Percentiles rank a stretch among this genome's conserved stretches.
These are phyloP conservation scores for Tetracladium setigerum DNA, from an alignment of 495 filamentous ascomycete species.

Conservation along the genomic window DNA sequence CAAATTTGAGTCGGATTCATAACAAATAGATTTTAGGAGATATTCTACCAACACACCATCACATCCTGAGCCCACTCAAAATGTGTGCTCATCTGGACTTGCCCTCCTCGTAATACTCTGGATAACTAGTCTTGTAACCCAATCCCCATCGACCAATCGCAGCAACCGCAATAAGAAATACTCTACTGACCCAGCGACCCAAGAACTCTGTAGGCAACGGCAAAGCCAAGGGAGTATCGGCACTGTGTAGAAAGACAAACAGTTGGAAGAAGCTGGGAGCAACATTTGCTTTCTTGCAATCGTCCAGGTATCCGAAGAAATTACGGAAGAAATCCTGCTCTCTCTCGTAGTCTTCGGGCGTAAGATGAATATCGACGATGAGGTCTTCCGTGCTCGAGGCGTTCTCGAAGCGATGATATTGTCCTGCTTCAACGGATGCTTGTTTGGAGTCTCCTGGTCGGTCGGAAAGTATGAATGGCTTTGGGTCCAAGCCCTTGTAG, in stretches of 20 bases:
- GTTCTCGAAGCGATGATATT: slow-evolving; percentile 10
- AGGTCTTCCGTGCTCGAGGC: slow-evolving; percentile 2
- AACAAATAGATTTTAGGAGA: too few relatives aligned
- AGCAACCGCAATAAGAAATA: not conserved
- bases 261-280: slow-evolving; percentile 4
- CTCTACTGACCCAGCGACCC: slow-evolving; percentile 1
- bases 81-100: not conserved
- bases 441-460: not conserved
- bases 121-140: slow-evolving; percentile 8
- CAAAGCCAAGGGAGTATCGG: slow-evolving; percentile 4
- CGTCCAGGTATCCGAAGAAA: slow-evolving; percentile 12
- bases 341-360: not conserved
- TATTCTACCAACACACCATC: too few relatives aligned
- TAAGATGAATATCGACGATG: slow-evolving; percentile 1
- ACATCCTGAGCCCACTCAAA: too few relatives aligned
- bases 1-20: too few relatives aligned
- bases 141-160: not conserved
- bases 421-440: not conserved
- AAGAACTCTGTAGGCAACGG: slow-evolving; percentile 4
- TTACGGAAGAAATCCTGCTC: slow-evolving; percentile 8
- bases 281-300: slow-evolving; percentile 4
- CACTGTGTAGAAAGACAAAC: slow-evolving; percentile 3
- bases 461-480: not conserved
- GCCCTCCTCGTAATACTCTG: slow-evolving; percentile 4
- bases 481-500: not conserved